A percentile compares a stretch with the other conserved stretches of the same genome.
These are phyloP conservation scores for Saccharata proteae DNA, from an alignment of 2,329 filamentous ascomycete species.

Conservation along the genomic window DNA sequence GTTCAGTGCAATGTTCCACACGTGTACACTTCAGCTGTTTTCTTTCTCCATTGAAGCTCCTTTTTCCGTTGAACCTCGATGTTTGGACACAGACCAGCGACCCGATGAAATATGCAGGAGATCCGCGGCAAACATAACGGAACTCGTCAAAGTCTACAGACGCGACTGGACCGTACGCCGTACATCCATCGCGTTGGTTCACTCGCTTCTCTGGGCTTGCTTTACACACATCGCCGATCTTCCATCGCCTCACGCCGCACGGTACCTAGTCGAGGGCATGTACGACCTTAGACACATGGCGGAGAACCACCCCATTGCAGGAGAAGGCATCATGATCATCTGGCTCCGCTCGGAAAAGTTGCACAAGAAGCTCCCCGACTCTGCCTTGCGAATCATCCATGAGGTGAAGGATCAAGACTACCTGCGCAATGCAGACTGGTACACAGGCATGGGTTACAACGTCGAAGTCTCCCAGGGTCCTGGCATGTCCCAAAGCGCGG, in stretches of 20 bases:
- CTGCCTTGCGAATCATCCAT: neutral
- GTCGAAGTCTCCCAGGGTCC: too few species aligned
- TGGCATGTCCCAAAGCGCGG: too few species aligned
- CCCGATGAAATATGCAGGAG: conserved; percentile 1
- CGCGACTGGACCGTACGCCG: neutral
- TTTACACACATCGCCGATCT: conserved; percentile 1
- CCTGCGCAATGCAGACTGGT: too few species aligned
- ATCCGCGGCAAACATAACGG: conserved; percentile 1
- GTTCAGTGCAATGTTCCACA: conserved; percentile 1
- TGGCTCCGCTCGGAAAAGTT: neutral
- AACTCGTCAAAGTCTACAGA: conserved; percentile 1
- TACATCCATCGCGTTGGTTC: neutral
- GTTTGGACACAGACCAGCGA: neutral
- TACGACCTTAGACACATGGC: conserved; percentile 1
- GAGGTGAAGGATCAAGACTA: too few species aligned
- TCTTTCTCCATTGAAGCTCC: neutral
- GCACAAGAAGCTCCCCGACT: neutral
- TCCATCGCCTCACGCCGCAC: neutral
- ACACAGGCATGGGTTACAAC: too few species aligned
- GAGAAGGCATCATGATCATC: conserved; percentile 1
- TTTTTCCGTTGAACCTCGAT: neutral
- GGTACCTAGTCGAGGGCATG: neutral
- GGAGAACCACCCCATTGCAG: conserved; percentile 1
- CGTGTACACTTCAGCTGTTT: conserved; percentile 2
- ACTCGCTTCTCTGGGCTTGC: conserved; percentile 3